phyloP scores from a whole-genome alignment of 2,329 filamentous ascomycete genomes.

The Aspergillus chevalieri region DNA sequence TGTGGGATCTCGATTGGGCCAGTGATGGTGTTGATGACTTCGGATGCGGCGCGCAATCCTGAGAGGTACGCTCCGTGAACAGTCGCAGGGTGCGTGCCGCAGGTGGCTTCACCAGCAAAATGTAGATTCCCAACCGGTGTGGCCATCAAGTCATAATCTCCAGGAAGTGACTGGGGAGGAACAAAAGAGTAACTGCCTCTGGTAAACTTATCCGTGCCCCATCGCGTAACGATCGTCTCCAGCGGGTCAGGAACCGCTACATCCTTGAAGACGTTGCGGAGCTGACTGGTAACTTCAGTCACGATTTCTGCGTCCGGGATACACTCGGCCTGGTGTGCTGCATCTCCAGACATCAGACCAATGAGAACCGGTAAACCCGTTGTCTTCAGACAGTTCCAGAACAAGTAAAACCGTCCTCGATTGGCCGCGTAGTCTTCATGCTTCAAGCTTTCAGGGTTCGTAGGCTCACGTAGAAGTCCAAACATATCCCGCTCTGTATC shows the following conservation, averaged over 20 bases:
- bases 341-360: conserved; percentile 91
- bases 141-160: conserved; percentile 92
- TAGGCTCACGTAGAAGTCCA: conserved; percentile 73
- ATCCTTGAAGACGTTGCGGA: conserved; percentile 66
- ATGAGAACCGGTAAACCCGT: conserved; percentile 82
- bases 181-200: conserved; percentile 93
- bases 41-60: conserved; percentile 79
- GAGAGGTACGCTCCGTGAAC: conserved; percentile 96
- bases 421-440: conserved; percentile 72
- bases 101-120: conserved; percentile 96
- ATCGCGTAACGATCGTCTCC: conserved; percentile 85
- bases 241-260: conserved; percentile 65
- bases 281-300: conserved; percentile 69
- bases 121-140: conserved; percentile 76
- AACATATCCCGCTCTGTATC: conserved; percentile 87
- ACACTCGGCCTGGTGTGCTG: conserved; percentile 79
- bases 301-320: conserved; percentile 70
- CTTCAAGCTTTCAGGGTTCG: conserved; percentile 61
- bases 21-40: conserved; percentile 72
- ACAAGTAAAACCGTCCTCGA: conserved; percentile 91
- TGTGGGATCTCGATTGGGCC: conserved; percentile 72
- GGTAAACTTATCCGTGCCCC: conserved; percentile 87
- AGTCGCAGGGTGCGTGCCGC: conserved; percentile 89
- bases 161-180: conserved; percentile 69
- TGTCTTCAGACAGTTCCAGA: conserved; percentile 92